Percentiles rank a stretch among this genome's conserved stretches.
These are phyloP conservation scores for Recurvomyces mirabilis DNA, from an alignment of 495 filamentous ascomycete genomes.

Conservation along the genomic window DNA sequence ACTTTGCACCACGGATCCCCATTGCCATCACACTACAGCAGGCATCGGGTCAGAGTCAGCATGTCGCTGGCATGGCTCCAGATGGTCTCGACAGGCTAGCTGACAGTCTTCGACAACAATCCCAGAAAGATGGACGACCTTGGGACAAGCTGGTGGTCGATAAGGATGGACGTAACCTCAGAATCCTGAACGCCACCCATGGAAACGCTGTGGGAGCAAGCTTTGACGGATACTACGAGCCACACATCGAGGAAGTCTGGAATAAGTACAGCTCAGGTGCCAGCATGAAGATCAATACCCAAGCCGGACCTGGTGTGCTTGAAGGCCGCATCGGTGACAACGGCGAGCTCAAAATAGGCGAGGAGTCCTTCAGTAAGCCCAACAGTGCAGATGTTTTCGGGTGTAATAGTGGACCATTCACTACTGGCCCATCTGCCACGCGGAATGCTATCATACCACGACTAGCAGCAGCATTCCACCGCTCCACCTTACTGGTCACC, in stretches of 20 bases:
- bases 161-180: conserved; percentile 41
- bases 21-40: conserved; percentile 51
- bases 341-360: conserved; percentile 40
- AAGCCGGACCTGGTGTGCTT: conserved; percentile 42
- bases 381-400: conserved; percentile 54
- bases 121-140: conserved; percentile 41
- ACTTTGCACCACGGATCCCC: conserved; percentile 54
- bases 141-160: conserved; percentile 55
- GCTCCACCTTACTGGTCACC: conserved; percentile 45
- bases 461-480: conserved; percentile 57
- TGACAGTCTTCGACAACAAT: conserved; percentile 42
- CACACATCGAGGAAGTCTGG: conserved; percentile 57
- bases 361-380: conserved; percentile 45
- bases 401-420: conserved; percentile 61
- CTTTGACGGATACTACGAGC: conserved; percentile 51
- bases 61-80: conserved; percentile 47
- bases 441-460: conserved; percentile 50
- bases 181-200: conserved; percentile 56
- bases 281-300: conserved; percentile 50
- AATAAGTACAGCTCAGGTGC: conserved; percentile 38
- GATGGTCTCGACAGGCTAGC: conserved; percentile 48
- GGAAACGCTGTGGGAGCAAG: conserved; percentile 44
- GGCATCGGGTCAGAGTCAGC: conserved; percentile 39
- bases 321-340: conserved; percentile 41
- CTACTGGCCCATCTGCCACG: conserved; percentile 36